Evolutionary conservation across 1,139 yeast species (phyloP).

Genomic region (Candida glucosophila): DNA sequence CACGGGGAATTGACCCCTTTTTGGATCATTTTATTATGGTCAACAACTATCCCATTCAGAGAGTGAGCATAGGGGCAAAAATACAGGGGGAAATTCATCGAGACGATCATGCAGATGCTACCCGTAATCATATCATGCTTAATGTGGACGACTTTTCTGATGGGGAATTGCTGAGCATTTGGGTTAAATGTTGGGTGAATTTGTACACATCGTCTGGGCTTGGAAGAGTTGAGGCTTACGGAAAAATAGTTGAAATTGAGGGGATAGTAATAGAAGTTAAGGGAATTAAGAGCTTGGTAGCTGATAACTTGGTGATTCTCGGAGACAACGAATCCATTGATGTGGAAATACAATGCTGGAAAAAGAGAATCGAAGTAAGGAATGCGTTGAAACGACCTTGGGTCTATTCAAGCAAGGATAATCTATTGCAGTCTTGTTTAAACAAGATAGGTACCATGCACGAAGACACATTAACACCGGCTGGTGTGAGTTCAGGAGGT

Average conservation of each 20-base stretch:
- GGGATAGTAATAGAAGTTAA: slow-evolving; percentile 7
- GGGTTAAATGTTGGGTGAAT: slow-evolving; percentile 5
- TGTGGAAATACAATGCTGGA: slow-evolving; percentile 27
- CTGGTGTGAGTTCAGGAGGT: no score
- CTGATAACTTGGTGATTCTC: slow-evolving; percentile 13
- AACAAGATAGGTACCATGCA: no score
- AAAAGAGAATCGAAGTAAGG: slow-evolving; percentile 16
- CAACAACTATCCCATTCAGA: slow-evolving; percentile 11
- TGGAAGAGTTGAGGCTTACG: slow-evolving; percentile 9
- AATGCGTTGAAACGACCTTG: slow-evolving; percentile 14
- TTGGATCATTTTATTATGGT: slow-evolving; percentile 8
- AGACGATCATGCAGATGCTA: slow-evolving; percentile 3
- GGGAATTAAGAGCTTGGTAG: slow-evolving; percentile 13
- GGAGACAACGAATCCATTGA: slow-evolving; percentile 12
- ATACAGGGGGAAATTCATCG: slow-evolving; percentile 9
- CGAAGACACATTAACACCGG: no score
- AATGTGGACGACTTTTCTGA: slow-evolving; percentile 11
- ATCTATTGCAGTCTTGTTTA: no score
- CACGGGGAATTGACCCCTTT: slow-evolving; percentile 4
- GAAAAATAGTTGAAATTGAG: slow-evolving; percentile 9
- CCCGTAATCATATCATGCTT: slow-evolving; percentile 4
- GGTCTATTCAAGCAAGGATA: no score
- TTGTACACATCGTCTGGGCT: slow-evolving; percentile 7
- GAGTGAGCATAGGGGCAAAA: slow-evolving; percentile 9
- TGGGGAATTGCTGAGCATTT: slow-evolving; percentile 5